Conservation (phyloP, 2,329 filamentous ascomycete genomes). For the Colletotrichum filicis region DNA sequence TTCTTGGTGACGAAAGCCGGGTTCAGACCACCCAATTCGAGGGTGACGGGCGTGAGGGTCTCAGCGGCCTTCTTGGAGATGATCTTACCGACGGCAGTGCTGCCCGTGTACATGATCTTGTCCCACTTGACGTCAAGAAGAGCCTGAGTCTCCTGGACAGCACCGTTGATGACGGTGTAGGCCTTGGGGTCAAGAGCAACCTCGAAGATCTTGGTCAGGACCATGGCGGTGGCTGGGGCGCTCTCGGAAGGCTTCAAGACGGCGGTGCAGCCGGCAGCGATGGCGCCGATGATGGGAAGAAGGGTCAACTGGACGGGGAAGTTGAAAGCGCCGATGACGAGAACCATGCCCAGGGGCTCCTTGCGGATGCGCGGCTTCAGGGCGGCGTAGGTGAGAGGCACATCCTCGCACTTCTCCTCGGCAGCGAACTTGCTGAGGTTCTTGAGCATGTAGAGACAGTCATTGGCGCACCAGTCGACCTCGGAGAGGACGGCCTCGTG, state of each 20-base stretch:
- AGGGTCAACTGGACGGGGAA: constrained; percentile 88
- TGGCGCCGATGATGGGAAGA: constrained; percentile 85
- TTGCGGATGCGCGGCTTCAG: constrained; percentile 83
- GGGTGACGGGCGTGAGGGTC: constrained; percentile 85
- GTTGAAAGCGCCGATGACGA: constrained; percentile 95
- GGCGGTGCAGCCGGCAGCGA: constrained; percentile 90
- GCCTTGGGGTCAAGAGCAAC: constrained; percentile 80
- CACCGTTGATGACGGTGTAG: constrained; percentile 85
- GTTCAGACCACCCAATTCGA: constrained; percentile 93
- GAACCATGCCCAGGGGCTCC: constrained; percentile 84
- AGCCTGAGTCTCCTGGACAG: constrained; percentile 80
- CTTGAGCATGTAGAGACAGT: constrained; percentile 81
- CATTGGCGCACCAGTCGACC: constrained; percentile 81
- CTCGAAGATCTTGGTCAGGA: constrained; percentile 82
- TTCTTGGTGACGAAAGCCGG: constrained; percentile 91
- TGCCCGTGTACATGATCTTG: constrained; percentile 98
- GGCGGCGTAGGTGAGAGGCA: constrained; percentile 73
- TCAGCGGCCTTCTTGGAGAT: constrained; percentile 90
- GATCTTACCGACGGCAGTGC: constrained; percentile 81
- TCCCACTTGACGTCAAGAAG: constrained; percentile 93
- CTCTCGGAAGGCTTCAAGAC: constrained; percentile 92
- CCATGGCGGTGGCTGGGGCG: constrained; percentile 79
- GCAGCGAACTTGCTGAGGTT: constrained; percentile 85
- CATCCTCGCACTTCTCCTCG: constrained; percentile 80
- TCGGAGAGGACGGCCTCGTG: constrained; percentile 83